phyloP scores from a whole-genome alignment of 345 rosid species.

The Gossypium herbaceum region DNA sequence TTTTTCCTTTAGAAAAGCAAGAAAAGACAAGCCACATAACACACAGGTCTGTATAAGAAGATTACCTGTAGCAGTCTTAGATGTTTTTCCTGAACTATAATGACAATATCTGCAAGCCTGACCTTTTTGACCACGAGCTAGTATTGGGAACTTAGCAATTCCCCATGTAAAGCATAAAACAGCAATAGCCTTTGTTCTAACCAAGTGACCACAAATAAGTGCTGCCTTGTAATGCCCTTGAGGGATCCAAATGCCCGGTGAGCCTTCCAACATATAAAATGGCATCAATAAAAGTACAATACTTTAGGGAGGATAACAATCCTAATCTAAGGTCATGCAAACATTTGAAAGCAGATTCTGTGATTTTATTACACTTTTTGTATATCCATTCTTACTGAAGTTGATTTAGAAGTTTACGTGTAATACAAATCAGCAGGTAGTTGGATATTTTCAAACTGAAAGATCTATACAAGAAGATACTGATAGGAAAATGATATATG shows the following conservation, averaged over 20 bases:
- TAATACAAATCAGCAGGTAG: background rate
- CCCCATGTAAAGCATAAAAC: slow-evolving; percentile 55
- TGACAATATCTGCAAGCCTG: slow-evolving; percentile 33
- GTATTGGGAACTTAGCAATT: slow-evolving; percentile 65
- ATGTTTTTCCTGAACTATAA: slow-evolving; percentile 32
- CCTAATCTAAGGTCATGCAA: background rate
- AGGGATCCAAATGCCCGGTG: slow-evolving; percentile 48
- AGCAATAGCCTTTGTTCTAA: slow-evolving; percentile 81
- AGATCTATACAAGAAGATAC: background rate
- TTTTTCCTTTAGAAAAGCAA: background rate
- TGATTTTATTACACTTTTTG: too few relatives aligned
- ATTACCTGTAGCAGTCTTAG: slow-evolving; percentile 26
- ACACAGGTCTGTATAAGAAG: background rate
- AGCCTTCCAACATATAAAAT: slow-evolving; percentile 44
- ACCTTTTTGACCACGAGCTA: slow-evolving; percentile 51
- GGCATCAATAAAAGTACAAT: slow-evolving; percentile 14
- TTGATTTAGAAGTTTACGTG: background rate
- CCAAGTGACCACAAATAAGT: slow-evolving; percentile 69
- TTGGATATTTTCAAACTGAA: background rate
- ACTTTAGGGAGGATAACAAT: background rate
- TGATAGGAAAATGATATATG: background rate
- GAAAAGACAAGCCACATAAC: background rate
- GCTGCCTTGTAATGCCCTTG: slow-evolving; percentile 59
- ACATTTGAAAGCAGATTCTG: background rate
- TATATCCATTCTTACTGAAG: background rate